phyloP scores from a whole-genome alignment of 2,329 filamentous ascomycete species.

The Ophiostoma montium region DNA sequence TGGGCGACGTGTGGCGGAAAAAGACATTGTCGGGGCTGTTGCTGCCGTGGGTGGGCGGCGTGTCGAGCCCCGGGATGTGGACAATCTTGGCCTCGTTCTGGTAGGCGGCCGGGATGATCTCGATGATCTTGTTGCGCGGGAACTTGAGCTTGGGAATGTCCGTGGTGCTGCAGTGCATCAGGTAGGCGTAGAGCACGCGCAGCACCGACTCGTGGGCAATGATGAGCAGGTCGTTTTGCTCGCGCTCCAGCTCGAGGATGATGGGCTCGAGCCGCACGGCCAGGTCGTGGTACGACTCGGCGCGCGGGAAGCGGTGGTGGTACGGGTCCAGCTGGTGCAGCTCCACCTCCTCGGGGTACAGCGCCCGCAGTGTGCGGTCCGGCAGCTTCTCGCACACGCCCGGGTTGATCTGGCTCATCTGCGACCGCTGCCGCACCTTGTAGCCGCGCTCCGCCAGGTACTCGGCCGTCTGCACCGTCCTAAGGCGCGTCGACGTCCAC shows the following conservation, averaged over 20 bases:
- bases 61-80: constrained; percentile 55
- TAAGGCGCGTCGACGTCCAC: constrained; percentile 86
- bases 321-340: constrained; percentile 94
- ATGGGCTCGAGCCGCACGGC: constrained; percentile 97
- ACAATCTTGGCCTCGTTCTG: constrained; percentile 92
- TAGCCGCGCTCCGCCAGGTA: constrained; percentile 67
- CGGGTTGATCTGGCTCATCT: constrained; percentile 95
- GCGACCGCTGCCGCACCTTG: constrained; percentile 78
- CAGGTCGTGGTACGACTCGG: constrained; percentile 96
- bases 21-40: constrained; percentile 13
- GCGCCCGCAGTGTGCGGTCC: constrained; percentile 61
- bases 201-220: constrained; percentile 98
- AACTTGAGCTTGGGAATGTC: constrained; percentile 91
- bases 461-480: constrained; percentile 81
- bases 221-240: constrained; percentile 94
- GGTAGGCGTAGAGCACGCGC: constrained; percentile 87
- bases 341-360: constrained; percentile 80
- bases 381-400: constrained; percentile 92
- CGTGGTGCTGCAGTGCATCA: constrained; percentile 95
- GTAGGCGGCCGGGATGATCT: constrained; percentile 95
- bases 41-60: constrained; percentile 6
- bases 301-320: constrained; percentile 88
- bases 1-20: constrained; percentile 56
- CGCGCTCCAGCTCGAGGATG: constrained; percentile 89
- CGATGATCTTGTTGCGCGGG: constrained; percentile 92